These are phyloP conservation scores for Lepiota brunneoincarnata DNA, from an alignment of 768 basidiomycete genomes.

Conservation along the genomic window DNA sequence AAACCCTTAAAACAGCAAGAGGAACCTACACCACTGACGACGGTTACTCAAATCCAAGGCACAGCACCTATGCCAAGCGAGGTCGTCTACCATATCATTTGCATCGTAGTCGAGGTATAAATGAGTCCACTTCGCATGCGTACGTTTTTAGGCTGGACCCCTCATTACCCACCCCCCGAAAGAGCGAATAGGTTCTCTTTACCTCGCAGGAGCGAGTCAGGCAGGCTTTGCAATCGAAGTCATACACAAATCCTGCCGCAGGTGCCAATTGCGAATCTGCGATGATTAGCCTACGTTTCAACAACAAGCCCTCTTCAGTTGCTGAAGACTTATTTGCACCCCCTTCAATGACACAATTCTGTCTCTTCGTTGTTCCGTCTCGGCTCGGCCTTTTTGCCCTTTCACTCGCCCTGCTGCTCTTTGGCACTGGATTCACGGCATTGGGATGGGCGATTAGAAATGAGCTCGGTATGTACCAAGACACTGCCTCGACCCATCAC, in stretches of 20 bases:
- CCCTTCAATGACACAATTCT: not conserved
- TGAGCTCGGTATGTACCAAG: constrained; percentile 14
- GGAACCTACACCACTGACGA: too few species aligned
- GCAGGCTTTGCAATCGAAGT: constrained; percentile 4
- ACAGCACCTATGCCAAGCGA: too few species aligned
- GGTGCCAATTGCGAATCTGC: not conserved
- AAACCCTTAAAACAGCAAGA: too few species aligned
- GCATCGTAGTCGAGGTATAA: not conserved
- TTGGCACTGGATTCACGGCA: constrained; percentile 8
- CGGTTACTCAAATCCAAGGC: too few species aligned
- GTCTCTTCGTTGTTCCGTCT: constrained; percentile 12
- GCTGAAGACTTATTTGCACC: not conserved
- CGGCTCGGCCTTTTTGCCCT: constrained; percentile 12
- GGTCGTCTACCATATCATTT: not conserved
- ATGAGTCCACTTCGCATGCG: not conserved
- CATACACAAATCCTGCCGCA: not conserved
- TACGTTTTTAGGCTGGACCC: not conserved
- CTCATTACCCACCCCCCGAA: not conserved
- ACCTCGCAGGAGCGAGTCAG: constrained; percentile 1
- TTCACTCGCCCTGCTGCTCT: constrained; percentile 7
- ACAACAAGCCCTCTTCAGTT: not conserved
- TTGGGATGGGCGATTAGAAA: constrained; percentile 9
- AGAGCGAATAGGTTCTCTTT: constrained; percentile 6
- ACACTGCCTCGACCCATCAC: too few species aligned
- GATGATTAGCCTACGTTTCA: not conserved